phyloP scores from a whole-genome alignment of 129 eudicot genomes.

The Chrysanthemum lavandulifolium region DNA sequence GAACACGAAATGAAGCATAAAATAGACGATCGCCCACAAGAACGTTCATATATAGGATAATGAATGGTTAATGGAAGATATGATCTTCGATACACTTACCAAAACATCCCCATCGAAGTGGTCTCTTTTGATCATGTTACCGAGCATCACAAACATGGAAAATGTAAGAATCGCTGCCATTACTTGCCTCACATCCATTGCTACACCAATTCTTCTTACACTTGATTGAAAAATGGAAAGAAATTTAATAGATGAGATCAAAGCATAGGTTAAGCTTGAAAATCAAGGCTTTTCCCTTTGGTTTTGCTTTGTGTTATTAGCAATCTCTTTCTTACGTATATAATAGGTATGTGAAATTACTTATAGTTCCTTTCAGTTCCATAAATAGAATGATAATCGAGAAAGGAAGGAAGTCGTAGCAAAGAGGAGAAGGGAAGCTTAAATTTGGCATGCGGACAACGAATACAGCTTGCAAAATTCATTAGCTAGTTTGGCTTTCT shows the following conservation, averaged over 20 bases:
- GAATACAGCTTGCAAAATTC: conserved; percentile 40
- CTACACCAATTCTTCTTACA: conserved; percentile 8
- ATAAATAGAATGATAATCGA: conserved; percentile 11
- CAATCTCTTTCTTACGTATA: conserved; percentile 19
- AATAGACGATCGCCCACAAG: background rate
- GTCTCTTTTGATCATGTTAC: conserved; percentile 60
- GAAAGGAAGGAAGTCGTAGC: conserved; percentile 24
- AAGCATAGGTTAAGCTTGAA: conserved; percentile 8
- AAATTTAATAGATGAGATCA: conserved; percentile 18
- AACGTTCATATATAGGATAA: background rate
- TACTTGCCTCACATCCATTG: conserved; percentile 50
- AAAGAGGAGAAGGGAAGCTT: conserved; percentile 29
- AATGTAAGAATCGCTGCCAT: conserved; percentile 59
- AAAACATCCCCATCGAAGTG: conserved; percentile 42
- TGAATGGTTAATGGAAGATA: background rate
- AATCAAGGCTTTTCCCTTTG: conserved; percentile 5
- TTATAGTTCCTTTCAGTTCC: conserved; percentile 11
- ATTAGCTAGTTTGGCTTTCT: conserved; percentile 28
- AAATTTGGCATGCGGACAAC: conserved; percentile 39
- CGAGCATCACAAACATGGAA: conserved; percentile 65
- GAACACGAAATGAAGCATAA: background rate
- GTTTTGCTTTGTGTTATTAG: conserved; percentile 4
- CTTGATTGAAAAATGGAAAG: conserved; percentile 19
- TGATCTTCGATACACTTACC: conserved; percentile 24
- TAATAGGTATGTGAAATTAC: conserved; percentile 24